Evolutionary conservation across 345 rosid genomes (phyloP).

Genomic region (Gossypioides kirkii): DNA sequence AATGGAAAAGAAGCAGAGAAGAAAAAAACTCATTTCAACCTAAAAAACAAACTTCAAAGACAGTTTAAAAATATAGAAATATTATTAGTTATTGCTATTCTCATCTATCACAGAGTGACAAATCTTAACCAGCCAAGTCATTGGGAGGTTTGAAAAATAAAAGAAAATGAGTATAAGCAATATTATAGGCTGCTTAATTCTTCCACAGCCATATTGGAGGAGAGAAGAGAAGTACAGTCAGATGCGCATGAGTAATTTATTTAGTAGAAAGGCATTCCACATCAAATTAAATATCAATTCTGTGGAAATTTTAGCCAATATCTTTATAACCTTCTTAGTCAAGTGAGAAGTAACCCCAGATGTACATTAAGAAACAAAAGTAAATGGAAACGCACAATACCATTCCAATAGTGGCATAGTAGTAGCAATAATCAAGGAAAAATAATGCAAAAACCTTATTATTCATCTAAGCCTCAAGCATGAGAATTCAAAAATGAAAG

Average conservation of each 20-base stretch:
- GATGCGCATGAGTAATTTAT: neutral
- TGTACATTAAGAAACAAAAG: neutral
- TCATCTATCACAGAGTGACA: neutral
- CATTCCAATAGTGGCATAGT: neutral
- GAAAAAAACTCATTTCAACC: neutral
- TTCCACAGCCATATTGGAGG: neutral
- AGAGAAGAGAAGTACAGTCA: neutral
- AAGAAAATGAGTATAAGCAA: neutral
- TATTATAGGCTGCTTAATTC: neutral
- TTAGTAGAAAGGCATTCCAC: neutral
- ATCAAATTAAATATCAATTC: neutral
- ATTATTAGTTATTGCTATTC: neutral
- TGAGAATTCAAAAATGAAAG: neutral
- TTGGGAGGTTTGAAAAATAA: neutral
- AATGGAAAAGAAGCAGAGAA: neutral
- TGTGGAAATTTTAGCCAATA: neutral
- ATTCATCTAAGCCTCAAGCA: neutral
- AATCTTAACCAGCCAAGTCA: constrained; percentile 1
- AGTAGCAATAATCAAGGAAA: neutral
- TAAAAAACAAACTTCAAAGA: neutral
- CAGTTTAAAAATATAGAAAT: neutral
- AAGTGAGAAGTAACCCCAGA: neutral
- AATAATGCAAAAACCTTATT: neutral
- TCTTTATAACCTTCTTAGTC: neutral
- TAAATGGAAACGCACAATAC: neutral